Evolutionary conservation across 345 rosid species (phyloP).

Genomic region (Toxicodendron radicans): DNA sequence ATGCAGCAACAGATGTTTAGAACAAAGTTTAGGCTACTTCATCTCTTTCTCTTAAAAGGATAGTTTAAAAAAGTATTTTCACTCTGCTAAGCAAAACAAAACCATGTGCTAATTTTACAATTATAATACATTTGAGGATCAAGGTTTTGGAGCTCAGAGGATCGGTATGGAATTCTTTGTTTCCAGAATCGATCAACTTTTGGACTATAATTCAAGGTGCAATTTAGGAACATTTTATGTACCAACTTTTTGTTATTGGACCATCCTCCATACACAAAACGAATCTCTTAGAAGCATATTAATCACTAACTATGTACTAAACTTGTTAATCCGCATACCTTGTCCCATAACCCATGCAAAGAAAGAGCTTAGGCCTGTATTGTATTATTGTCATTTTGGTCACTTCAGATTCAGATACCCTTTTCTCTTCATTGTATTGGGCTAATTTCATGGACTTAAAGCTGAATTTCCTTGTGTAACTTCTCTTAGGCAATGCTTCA

Average conservation of each 20-base stretch:
- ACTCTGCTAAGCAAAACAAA: not conserved
- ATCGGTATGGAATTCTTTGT: no score
- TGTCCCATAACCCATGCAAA: conserved; percentile 43
- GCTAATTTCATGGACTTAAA: conserved; percentile 19
- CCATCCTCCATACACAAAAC: not conserved
- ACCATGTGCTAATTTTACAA: not conserved
- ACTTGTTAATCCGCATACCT: conserved; percentile 16
- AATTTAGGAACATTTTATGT: no score
- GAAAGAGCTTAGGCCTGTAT: conserved; percentile 38
- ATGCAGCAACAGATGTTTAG: not conserved
- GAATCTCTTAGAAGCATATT: no score
- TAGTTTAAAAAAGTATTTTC: no score
- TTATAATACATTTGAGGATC: no score
- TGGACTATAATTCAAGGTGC: no score
- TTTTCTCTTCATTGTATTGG: conserved; percentile 23
- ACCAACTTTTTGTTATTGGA: no score
- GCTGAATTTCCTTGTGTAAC: conserved; percentile 33
- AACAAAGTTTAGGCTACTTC: no score
- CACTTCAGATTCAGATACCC: conserved; percentile 23
- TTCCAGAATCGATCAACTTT: no score
- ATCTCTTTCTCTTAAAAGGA: no score
- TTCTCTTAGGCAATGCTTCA: conserved; percentile 17
- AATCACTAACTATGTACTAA: no score
- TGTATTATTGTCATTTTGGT: conserved; percentile 24
- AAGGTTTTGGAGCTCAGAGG: no score